A percentile compares a stretch with the other conserved stretches of the same genome.
Conservation (phyloP, 345 rosid genomes). For the Salix suchowensis region DNA sequence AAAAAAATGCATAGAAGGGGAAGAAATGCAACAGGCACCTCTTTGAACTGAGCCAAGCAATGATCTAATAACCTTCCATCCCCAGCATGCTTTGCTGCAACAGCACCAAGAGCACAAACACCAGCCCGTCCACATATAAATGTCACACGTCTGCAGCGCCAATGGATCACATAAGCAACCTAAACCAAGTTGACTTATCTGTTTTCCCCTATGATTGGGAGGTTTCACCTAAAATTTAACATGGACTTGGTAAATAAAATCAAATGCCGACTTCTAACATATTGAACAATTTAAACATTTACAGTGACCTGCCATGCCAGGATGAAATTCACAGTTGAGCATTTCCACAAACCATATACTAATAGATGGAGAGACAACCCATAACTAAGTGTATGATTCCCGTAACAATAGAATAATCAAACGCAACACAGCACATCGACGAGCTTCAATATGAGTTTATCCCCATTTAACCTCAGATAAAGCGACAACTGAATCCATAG, state of each 20-base stretch:
- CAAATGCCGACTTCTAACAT: background rate
- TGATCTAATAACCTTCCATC: constrained; percentile 36
- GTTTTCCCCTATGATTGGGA: background rate
- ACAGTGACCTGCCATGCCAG: background rate
- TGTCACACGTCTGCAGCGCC: constrained; percentile 39
- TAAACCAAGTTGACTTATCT: background rate
- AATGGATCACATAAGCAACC: background rate
- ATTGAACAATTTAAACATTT: background rate
- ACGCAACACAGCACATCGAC: background rate
- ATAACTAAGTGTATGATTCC: background rate
- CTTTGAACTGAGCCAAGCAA: constrained; percentile 45
- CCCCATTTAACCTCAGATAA: background rate
- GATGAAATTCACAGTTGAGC: background rate
- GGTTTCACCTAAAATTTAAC: background rate
- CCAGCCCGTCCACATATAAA: constrained; percentile 72
- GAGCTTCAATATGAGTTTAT: background rate
- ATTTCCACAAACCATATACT: background rate
- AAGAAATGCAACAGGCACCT: constrained; percentile 23
- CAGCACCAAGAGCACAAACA: constrained; percentile 71
- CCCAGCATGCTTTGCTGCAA: constrained; percentile 53
- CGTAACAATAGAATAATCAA: background rate
- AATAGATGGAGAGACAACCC: background rate
- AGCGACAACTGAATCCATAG: background rate
- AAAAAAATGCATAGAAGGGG: background rate
- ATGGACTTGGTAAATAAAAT: background rate